These are phyloP conservation scores for Aspergillus asperescens DNA, from an alignment of 495 filamentous ascomycete species.

Conservation along the genomic window DNA sequence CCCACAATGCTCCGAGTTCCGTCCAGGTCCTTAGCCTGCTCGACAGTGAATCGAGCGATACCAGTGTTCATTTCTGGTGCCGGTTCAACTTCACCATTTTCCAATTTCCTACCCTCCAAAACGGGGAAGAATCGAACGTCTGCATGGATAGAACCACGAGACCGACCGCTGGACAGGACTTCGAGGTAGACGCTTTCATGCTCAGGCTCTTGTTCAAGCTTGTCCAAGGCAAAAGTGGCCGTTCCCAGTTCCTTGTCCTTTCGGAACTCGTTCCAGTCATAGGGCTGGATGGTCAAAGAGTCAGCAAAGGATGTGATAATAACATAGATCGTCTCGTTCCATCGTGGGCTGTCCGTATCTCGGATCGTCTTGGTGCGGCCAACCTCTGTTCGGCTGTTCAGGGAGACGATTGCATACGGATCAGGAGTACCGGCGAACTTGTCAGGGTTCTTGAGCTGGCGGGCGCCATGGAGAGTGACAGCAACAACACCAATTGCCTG, in stretches of 20 bases:
- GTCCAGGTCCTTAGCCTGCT: constrained; percentile 95
- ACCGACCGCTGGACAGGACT: constrained; percentile 75
- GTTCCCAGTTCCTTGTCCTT: constrained; percentile 95
- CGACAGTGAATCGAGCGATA: constrained; percentile 85
- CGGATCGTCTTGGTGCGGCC: constrained; percentile 84
- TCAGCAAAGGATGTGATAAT: constrained; percentile 88
- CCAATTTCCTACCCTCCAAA: constrained; percentile 62
- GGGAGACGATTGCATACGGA: constrained; percentile 81
- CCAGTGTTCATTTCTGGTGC: constrained; percentile 86
- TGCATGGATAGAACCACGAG: constrained; percentile 69
- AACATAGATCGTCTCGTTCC: constrained; percentile 94
- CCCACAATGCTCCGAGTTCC: constrained; percentile 84
- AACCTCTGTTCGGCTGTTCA: constrained; percentile 74
- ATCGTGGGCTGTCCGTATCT: constrained; percentile 79
- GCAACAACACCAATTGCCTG: constrained; percentile 93
- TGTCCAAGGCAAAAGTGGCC: constrained; percentile 77
- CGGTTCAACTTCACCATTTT: constrained; percentile 71
- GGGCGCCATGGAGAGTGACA: constrained; percentile 83
- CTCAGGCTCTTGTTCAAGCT: constrained; percentile 65
- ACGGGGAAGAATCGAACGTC: constrained; percentile 97
- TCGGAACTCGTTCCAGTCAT: constrained; percentile 89
- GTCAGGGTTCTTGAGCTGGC: constrained; percentile 90
- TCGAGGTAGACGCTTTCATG: constrained; percentile 82
- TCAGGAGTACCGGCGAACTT: constrained; percentile 91
- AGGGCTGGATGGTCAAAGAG: constrained; percentile 72